Evolutionary conservation across 2,329 filamentous ascomycete genomes (phyloP).

Genomic region (Pyrenochaeta sp.): DNA sequence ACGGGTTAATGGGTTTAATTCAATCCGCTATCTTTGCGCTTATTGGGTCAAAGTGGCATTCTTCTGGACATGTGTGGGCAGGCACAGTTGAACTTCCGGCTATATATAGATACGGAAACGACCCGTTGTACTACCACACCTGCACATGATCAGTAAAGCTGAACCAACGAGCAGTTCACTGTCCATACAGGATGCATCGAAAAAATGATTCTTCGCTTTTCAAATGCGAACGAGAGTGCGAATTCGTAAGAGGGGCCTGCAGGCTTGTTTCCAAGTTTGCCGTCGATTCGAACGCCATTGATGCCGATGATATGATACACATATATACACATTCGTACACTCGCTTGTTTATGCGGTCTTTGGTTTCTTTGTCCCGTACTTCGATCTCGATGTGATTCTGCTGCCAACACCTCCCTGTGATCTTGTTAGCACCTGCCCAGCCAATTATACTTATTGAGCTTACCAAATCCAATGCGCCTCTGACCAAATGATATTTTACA

Average conservation of each 20-base stretch:
- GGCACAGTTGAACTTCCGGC: no score
- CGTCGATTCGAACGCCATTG: slow-evolving; percentile 26
- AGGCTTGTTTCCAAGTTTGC: not conserved
- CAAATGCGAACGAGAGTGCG: not conserved
- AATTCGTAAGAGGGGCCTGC: no score
- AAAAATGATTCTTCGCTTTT: not conserved
- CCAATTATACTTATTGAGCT: slow-evolving; percentile 47
- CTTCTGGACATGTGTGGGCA: no score
- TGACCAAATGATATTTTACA: slow-evolving; percentile 93
- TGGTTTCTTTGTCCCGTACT: slow-evolving; percentile 98
- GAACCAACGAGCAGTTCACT: no score
- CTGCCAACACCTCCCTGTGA: slow-evolving; percentile 86
- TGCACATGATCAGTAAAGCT: no score
- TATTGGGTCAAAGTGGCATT: no score
- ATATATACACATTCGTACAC: slow-evolving; percentile 24
- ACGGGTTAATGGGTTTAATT: no score
- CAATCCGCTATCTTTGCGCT: no score
- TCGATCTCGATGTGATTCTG: slow-evolving; percentile 84
- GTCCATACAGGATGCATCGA: no score
- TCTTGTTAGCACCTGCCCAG: slow-evolving; percentile 26
- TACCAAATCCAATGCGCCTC: slow-evolving; percentile 93
- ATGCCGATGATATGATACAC: slow-evolving; percentile 41
- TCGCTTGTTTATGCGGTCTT: slow-evolving; percentile 62
- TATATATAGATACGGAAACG: no score
- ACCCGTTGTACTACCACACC: no score